Base-by-base conservation (phyloP, 1,139 yeast genomes). In the Suhomyces choctaworum region DNA sequence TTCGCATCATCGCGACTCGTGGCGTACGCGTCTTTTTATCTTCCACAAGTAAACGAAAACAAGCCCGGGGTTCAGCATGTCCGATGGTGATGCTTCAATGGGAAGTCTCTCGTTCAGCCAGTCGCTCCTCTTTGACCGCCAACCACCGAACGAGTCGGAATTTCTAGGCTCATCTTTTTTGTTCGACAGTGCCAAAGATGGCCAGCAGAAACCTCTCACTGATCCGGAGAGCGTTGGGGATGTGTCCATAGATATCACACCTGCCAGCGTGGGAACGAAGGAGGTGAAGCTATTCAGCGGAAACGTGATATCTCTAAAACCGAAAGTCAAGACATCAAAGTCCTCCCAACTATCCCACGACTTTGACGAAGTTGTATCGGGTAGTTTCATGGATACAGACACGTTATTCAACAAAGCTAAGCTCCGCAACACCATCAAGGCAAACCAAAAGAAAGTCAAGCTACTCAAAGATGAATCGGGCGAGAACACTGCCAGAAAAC, bases 331-430 rank as follows among this genome's bases (percentile, higher is more conserved):
- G 25, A 35, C 27, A 14, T 27, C 16, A 14, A 29, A 16, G 16
- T 27, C 15, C 4, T 8, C 19, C 3, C 10, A 10, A 15, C 15
- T 4, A 11, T 4, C 10, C 4, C 16, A 3, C 2, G 32, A 31
- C 14, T 13, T 27, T 10, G 31, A 36, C 16, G 26, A 30, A 14
- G 17, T 13, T 16, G 9, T 22, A 7, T 22, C 31, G 9, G 39
- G 25, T 5, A 25, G 22, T 15, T 47, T 56, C 21, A 51, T 64
- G 31, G 59, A 65, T 37, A 64, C 64, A 59, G 66, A 64, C 27
- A 38, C 40, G 2, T 45, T 67, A 15, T 60, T 62, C 41, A 52
- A 52, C 26, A 58, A 50, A 37, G 67, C 62, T 1, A 54, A 56
- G 23, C 42, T 62, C 30, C 46, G 51, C 30, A 56, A 58, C 28